These are phyloP conservation scores for Colletotrichum lini DNA, from an alignment of 2,329 filamentous ascomycete genomes.

Conservation along the genomic window DNA sequence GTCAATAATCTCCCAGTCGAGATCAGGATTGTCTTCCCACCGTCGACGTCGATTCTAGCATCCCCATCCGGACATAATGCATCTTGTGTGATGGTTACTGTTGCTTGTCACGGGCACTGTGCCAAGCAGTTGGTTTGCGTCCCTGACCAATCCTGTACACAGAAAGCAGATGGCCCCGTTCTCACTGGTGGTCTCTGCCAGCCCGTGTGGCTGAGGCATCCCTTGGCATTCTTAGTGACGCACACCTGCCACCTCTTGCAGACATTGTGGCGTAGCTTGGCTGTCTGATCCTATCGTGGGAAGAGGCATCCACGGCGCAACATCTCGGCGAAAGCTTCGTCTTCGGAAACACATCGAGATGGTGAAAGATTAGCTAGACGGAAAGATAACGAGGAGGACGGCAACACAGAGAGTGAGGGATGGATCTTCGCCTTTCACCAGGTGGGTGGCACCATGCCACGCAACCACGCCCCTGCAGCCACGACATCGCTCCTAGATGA, in stretches of 20 bases:
- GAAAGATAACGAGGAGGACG: not conserved
- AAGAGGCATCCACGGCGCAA: not conserved
- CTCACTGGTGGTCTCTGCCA: conserved; percentile 1
- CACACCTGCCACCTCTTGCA: not conserved
- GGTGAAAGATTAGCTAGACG: not conserved
- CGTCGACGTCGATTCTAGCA: conserved; percentile 8
- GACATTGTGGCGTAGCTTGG: conserved; percentile 14
- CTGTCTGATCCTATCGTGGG: conserved; percentile 11
- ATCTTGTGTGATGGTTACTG: conserved; percentile 15
- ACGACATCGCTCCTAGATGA: conserved; percentile 2
- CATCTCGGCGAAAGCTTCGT: conserved; percentile 31
- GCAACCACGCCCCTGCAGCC: conserved; percentile 28
- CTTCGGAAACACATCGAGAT: conserved; percentile 1
- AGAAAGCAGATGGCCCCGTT: conserved; percentile 1
- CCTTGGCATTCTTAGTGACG: conserved; percentile 18
- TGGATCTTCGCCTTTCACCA: not conserved
- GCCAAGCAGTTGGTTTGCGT: conserved; percentile 15
- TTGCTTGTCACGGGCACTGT: conserved; percentile 9
- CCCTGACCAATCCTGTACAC: conserved; percentile 7
- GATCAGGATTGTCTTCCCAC: conserved; percentile 21
- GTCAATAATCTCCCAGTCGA: conserved; percentile 1
- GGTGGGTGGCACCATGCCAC: conserved; percentile 14
- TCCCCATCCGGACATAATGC: conserved; percentile 12
- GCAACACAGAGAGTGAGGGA: not conserved
- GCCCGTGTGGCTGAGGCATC: not conserved